phyloP scores from a whole-genome alignment of 768 basidiomycete species.

The Pleurotus salmoneostramineus region DNA sequence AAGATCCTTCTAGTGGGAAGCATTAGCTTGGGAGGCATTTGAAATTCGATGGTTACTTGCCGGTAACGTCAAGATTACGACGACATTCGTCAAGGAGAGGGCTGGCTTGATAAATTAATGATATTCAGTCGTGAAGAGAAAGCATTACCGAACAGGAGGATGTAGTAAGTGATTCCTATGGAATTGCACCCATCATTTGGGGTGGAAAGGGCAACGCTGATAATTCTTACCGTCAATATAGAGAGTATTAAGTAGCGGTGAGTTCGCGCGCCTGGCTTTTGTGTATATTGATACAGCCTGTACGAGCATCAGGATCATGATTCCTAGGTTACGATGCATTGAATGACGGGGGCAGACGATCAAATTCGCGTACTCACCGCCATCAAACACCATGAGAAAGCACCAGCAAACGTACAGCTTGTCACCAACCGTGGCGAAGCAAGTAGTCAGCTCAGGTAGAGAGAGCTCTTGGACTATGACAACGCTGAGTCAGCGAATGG shows the following conservation, averaged over 20 bases:
- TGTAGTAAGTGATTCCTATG: constrained; percentile 1
- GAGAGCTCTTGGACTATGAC: not conserved
- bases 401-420: constrained; percentile 4
- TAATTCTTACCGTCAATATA: not conserved
- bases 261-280: not conserved
- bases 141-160: not conserved
- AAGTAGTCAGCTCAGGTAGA: not conserved
- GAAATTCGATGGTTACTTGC: not conserved
- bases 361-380: not conserved
- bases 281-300: not conserved
- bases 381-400: constrained; percentile 1
- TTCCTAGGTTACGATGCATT: not conserved
- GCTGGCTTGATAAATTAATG: not conserved
- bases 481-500: not conserved
- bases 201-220: not conserved
- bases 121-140: not conserved
- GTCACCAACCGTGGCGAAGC: not conserved
- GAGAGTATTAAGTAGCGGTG: not conserved
- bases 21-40: not conserved
- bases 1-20: not conserved
- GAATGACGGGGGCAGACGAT: not conserved
- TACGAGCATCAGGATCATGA: constrained; percentile 6
- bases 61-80: not conserved
- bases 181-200: no score
- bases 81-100: constrained; percentile 1